Evolutionary conservation across 257 asterid genomes (phyloP).

Genomic region (Przewalskia tangutica): DNA sequence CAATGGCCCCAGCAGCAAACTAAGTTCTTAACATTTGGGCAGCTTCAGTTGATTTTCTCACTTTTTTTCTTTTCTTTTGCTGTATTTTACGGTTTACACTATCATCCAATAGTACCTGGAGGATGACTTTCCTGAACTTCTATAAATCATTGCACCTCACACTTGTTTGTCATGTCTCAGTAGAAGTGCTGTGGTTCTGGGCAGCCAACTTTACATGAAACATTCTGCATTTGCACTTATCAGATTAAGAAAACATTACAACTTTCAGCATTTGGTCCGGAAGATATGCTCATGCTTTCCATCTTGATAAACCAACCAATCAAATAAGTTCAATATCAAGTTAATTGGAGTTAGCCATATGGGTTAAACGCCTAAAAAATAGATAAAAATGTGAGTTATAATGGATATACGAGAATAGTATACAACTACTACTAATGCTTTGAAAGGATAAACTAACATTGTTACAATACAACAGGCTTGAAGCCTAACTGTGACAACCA

Average conservation of each 20-base stretch:
- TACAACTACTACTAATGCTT: too few relatives aligned
- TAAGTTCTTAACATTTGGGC: neutral
- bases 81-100: neutral
- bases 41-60: neutral
- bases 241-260: neutral
- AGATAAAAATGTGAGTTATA: too few relatives aligned
- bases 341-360: neutral
- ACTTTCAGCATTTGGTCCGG: neutral
- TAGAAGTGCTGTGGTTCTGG: neutral
- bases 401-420: too few relatives aligned
- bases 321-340: neutral
- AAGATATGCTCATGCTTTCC: neutral
- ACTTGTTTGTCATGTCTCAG: neutral
- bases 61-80: neutral
- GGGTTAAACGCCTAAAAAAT: too few relatives aligned
- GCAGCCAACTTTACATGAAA: neutral
- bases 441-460: too few relatives aligned
- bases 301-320: neutral
- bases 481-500: too few relatives aligned
- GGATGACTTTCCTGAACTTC: neutral
- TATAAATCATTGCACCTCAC: neutral
- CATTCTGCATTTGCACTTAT: neutral
- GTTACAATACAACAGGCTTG: too few relatives aligned
- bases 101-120: neutral
- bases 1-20: neutral